Base-by-base conservation (phyloP, 768 basidiomycete species). In the Scleroderma citrinum region DNA sequence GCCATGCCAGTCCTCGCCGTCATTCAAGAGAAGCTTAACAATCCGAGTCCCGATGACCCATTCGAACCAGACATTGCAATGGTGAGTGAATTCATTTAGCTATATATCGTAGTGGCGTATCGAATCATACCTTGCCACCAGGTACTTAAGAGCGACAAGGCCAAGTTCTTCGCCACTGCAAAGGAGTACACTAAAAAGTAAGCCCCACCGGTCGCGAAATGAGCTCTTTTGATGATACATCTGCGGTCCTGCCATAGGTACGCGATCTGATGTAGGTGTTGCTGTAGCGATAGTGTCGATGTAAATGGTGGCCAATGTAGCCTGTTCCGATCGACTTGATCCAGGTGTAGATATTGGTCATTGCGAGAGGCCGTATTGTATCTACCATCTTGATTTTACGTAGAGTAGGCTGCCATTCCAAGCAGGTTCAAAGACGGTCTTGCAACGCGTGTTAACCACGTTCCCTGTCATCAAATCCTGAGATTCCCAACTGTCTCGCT, bases 1-100 rank as follows among this genome's bases (percentile, higher is more conserved):
- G n/a, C 37, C 20, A 49, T 56, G 49, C 48, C 49, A 92, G 90
- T 92, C 1, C 76, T 92, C 17, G 71, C 73, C 21, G 80, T 82
- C 42, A 80, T 92, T 50, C 83, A 87, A 64, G 87, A 91, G 61
- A 92, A 92, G 68, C 61, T 92, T 44, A 91, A 91, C 64, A 89
- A 92, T 63, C 90, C 90, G 16, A 87, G 85, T 62, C 75, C 87
- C 16, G 90, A 92, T 59, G 90, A 92, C 62, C 90, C 90, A 1
- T 92, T 89, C 59, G 87, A 91, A 59, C 85, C 90, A 24, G 88
- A 91, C 1, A 87, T 91, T 56, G 90, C 90, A 32, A 83, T 83
- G 29, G 86, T 92, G 61, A 47, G 83, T 69, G 24, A n/a, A 48
- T 40, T 39, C 20, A 3, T 38, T 31, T 40, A 39, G 14, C 50